phyloP scores from a whole-genome alignment of 768 basidiomycete genomes.

The Exidia glandulosa region DNA sequence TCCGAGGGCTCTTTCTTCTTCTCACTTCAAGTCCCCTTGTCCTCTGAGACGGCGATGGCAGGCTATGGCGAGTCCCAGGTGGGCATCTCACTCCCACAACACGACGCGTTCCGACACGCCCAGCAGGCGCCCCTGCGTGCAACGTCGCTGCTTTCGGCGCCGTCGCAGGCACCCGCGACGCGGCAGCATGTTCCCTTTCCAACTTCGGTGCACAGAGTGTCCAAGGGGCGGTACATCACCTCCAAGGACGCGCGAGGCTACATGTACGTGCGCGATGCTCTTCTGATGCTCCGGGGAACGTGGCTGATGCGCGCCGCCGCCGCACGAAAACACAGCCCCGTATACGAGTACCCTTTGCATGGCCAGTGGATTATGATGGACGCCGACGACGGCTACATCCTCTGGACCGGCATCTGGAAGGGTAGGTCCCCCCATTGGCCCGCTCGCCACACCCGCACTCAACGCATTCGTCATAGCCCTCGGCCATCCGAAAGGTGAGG shows the following conservation, averaged over 20 bases:
- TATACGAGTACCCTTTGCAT: constrained; percentile 82
- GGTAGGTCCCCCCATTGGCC: constrained; percentile 32
- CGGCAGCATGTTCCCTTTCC: not conserved
- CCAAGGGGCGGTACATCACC: constrained; percentile 55
- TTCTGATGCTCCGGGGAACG: not conserved
- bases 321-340: constrained; percentile 41
- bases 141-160: not conserved
- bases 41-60: not conserved
- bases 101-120: not conserved
- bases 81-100: not conserved
- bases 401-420: constrained; percentile 95
- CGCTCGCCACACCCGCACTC: constrained; percentile 9
- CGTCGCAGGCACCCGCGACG: not conserved
- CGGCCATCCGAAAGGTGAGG: constrained; percentile 76
- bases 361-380: constrained; percentile 96
- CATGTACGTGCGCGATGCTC: constrained; percentile 42
- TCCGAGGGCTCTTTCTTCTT: not conserved
- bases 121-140: not conserved
- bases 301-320: constrained; percentile 4
- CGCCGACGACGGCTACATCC: constrained; percentile 82
- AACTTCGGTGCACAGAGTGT: not conserved
- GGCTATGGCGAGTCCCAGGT: not conserved
- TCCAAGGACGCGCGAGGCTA: constrained; percentile 83
- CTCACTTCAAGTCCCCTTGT: not conserved
- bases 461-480: constrained; percentile 38